Conservation (phyloP, 2,329 filamentous ascomycete genomes). For the Cadophora sp. region DNA sequence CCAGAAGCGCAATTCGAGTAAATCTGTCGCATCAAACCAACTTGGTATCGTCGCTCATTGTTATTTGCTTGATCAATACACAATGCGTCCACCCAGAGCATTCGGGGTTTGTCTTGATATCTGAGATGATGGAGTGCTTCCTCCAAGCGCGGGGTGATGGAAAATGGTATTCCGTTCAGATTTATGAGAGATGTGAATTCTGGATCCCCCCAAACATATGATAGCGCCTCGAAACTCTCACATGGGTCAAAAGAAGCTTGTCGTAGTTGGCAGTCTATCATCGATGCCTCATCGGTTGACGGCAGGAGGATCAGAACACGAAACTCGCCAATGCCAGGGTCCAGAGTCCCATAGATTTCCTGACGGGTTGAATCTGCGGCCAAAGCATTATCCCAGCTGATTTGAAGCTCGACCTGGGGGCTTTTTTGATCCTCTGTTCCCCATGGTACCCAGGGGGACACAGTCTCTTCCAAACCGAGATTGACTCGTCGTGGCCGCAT, state of each 20-base stretch:
- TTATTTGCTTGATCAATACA: conserved; percentile 17
- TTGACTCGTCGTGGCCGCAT: too few species aligned
- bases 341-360: not conserved
- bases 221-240: conserved; percentile 6
- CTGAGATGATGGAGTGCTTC: conserved; percentile 6
- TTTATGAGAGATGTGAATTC: not conserved
- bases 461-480: too few species aligned
- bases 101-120: not conserved
- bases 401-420: not conserved
- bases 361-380: not conserved
- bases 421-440: too few species aligned
- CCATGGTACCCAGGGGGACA: too few species aligned
- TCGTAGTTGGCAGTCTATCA: not conserved
- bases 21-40: conserved; percentile 3
- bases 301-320: not conserved
- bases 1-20: not conserved
- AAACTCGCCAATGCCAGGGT: not conserved
- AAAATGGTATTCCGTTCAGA: not conserved
- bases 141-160: not conserved
- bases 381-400: not conserved
- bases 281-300: not conserved
- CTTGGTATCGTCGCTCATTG: conserved; percentile 7
- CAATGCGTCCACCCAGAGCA: conserved; percentile 9
- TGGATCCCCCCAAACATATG: conserved; percentile 12
- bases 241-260: not conserved